Evolutionary conservation across 2,329 filamentous ascomycete genomes (phyloP), one percentile per base, ranked within the genome.

Genomic region (Aschersonia sp.): DNA sequence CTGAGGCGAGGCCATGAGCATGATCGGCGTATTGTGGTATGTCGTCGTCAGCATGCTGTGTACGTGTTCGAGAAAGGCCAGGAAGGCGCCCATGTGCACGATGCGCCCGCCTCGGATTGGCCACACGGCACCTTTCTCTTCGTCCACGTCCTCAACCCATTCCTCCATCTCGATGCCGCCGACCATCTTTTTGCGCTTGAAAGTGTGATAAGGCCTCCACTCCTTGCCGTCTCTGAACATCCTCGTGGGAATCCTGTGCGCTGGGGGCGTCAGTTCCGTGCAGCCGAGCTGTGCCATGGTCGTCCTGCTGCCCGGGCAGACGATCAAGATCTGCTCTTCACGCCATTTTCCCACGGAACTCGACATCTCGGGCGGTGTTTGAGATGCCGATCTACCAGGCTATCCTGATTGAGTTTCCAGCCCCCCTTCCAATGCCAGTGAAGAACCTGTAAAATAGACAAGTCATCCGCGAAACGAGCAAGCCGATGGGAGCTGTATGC

Each of bases 1-100:
- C 55, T 82, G 83, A 4, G 92, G 89, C 56, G 94, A 86, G 5
- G 85, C 78, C 65, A 97, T 84, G 52, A 98, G 78, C 63, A 97
- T 75, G 54, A 98, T 87, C 2, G 92, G 89, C 0, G 91, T 96
- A 68, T 96, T 96, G 68, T 97, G 92, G 62, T 95, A 92, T 3
- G 87, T 88, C 30, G 88, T 89, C 51, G 88, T 92, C 51, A 98
- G 77, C 45, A 85, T 78, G 64, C 86, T 83, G 73, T 96, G 87
- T 54, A 97, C 84, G 63, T 98, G 87, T 48, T 89, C 85, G 59
- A 98, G 78, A 58, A 97, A 83, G 32, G 92, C 91, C 54, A 95
- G 85, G 69, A 98, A 94, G 55, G 88, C 91, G 1, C 82, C 76
- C 88, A 94, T 95, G 62, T 97, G 80, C 43, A 84, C 80, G 52